phyloP scores from a whole-genome alignment of 2,329 filamentous ascomycete species.

The Calonectria crousiana region DNA sequence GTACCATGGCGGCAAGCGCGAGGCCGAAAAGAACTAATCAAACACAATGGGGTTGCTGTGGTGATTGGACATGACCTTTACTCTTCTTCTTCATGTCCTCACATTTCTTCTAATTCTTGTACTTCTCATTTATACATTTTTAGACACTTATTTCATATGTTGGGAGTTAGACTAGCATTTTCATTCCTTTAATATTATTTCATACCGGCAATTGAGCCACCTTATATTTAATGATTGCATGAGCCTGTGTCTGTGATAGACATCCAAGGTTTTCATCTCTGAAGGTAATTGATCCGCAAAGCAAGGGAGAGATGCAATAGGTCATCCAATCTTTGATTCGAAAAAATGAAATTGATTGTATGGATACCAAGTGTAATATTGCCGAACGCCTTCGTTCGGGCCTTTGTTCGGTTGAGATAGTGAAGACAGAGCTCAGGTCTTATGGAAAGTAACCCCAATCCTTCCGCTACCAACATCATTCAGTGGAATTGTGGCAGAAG shows the following conservation, averaged over 20 bases:
- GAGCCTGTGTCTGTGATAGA: not conserved
- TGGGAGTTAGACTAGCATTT: not conserved
- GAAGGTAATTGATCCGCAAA: no score
- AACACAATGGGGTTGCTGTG: not conserved
- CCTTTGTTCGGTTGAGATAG: no score
- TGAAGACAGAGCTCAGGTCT: no score
- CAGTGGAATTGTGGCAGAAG: no score
- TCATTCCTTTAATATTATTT: constrained; percentile 1
- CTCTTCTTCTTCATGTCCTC: not conserved
- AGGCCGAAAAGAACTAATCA: not conserved
- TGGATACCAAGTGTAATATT: no score
- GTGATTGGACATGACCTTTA: not conserved
- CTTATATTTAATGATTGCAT: not conserved
- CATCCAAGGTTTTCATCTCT: not conserved
- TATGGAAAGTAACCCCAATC: no score
- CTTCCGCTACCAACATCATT: no score
- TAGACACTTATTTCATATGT: not conserved
- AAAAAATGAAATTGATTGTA: no score
- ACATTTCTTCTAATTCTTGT: not conserved
- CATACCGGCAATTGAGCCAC: no score
- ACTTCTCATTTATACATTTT: not conserved
- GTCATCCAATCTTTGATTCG: no score
- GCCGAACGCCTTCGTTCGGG: no score
- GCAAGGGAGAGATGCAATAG: no score
- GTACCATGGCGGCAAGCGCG: not conserved